Evolutionary conservation across 495 filamentous ascomycete species (phyloP).

Genomic region (Xylaria castorea): DNA sequence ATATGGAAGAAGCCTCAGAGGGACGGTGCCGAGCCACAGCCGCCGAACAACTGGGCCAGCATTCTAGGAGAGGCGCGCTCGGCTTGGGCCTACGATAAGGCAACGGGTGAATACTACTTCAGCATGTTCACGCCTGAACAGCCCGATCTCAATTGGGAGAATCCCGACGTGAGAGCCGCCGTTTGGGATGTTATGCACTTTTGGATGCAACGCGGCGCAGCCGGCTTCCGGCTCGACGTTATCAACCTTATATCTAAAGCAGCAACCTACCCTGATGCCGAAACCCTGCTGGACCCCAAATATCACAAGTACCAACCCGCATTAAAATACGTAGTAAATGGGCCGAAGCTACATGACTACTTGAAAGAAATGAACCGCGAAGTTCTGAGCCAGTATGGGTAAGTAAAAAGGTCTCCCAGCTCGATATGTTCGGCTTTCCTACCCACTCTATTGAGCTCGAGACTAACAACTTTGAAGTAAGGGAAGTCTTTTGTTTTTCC

Average conservation of each 20-base stretch:
- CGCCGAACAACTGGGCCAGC: slow-evolving; percentile 68
- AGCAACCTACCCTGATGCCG: slow-evolving; percentile 62
- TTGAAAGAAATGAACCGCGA: slow-evolving; percentile 57
- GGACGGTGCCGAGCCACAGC: slow-evolving; percentile 55
- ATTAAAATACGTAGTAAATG: slow-evolving; percentile 61
- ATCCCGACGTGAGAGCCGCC: slow-evolving; percentile 61
- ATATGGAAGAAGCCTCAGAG: slow-evolving; percentile 63
- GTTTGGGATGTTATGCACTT: slow-evolving; percentile 57
- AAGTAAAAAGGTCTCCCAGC: background rate
- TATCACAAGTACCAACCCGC: slow-evolving; percentile 59
- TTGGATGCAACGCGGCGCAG: slow-evolving; percentile 57
- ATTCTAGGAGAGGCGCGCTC: slow-evolving; percentile 63
- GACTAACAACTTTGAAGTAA: background rate
- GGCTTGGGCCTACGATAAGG: slow-evolving; percentile 65
- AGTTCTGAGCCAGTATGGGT: slow-evolving; percentile 60
- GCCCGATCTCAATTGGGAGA: slow-evolving; percentile 72
- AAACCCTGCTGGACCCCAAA: slow-evolving; percentile 45
- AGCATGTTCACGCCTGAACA: slow-evolving; percentile 64
- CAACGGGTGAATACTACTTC: slow-evolving; percentile 65
- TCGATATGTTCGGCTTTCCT: background rate
- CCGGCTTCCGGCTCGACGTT: slow-evolving; percentile 70
- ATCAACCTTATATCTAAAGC: slow-evolving; percentile 71
- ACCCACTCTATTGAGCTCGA: background rate
- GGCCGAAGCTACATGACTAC: slow-evolving; percentile 67
- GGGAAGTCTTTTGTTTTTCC: background rate